Conservation (phyloP, 78 protist species). For the Planoprotostelium fungivorum region DNA sequence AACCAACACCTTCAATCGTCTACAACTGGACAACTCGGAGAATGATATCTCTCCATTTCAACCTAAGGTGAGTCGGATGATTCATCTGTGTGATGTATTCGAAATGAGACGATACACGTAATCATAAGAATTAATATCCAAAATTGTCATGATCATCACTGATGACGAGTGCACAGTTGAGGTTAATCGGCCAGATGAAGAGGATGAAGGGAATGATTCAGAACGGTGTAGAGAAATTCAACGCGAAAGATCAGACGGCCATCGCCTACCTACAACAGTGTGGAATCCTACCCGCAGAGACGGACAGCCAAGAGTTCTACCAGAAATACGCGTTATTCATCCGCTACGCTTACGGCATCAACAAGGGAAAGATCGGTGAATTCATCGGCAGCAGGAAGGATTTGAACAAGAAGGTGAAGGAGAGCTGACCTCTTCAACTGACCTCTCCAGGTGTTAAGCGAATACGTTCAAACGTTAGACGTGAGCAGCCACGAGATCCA, state of each 20-base stretch:
- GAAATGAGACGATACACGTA: too few relatives aligned
- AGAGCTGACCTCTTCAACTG: not conserved
- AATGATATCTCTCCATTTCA: not conserved
- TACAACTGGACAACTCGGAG: not conserved
- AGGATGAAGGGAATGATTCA: not conserved
- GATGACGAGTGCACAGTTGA: too few relatives aligned
- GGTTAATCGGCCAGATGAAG: not conserved
- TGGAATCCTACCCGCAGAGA: slow-evolving; percentile 14
- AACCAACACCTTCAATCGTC: not conserved
- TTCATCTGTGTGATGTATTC: too few relatives aligned
- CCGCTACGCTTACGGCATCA: slow-evolving; percentile 18
- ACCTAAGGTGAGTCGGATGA: not conserved
- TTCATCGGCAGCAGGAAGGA: not conserved
- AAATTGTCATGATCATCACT: too few relatives aligned
- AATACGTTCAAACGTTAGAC: slow-evolving; percentile 3
- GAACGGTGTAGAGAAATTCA: not conserved
- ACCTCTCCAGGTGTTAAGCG: not conserved
- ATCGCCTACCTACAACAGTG: not conserved
- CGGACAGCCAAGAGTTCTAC: not conserved
- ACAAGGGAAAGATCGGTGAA: slow-evolving; percentile 22
- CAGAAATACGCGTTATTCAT: not conserved
- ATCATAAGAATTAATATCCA: too few relatives aligned
- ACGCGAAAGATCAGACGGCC: not conserved
- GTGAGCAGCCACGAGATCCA: slow-evolving; percentile 1
- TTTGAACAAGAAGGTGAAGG: not conserved